phyloP scores from a whole-genome alignment of 2,329 filamentous ascomycete genomes.

The Penicillium sp. region DNA sequence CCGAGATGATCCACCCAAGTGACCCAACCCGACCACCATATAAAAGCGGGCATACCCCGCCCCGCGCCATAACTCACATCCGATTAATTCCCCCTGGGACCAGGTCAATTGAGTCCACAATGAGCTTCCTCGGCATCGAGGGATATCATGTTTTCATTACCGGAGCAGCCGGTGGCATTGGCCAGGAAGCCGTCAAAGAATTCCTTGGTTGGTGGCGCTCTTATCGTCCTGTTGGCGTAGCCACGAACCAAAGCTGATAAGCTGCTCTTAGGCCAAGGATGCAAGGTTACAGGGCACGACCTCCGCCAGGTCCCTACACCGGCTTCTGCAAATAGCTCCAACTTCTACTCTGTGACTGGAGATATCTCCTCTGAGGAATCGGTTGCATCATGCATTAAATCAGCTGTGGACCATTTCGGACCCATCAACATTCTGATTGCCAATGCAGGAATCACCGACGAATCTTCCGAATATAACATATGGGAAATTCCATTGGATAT shows the following conservation, averaged over 20 bases:
- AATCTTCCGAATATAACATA: constrained; percentile 55
- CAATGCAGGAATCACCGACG: constrained; percentile 60
- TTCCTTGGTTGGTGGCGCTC: constrained; percentile 55
- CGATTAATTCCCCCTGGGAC: not conserved
- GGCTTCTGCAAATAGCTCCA: constrained; percentile 25
- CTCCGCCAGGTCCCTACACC: constrained; percentile 54
- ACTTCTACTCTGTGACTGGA: constrained; percentile 52
- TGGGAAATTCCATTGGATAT: constrained; percentile 60
- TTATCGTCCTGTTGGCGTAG: not conserved
- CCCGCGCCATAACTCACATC: constrained; percentile 1
- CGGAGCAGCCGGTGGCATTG: constrained; percentile 60
- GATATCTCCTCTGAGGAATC: constrained; percentile 57
- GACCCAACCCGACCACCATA: not conserved
- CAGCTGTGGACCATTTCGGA: constrained; percentile 54
- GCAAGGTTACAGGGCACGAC: constrained; percentile 56
- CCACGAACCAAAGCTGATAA: not conserved
- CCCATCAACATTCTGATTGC: constrained; percentile 60
- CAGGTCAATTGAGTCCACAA: constrained; percentile 33
- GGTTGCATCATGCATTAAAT: constrained; percentile 49
- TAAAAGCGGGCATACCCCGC: constrained; percentile 5
- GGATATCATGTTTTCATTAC: constrained; percentile 61
- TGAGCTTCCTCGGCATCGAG: constrained; percentile 55
- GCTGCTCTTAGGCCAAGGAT: constrained; percentile 54
- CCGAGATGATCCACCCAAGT: constrained; percentile 1
- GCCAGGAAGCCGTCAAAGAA: constrained; percentile 57